phyloP scores from a whole-genome alignment of 164 flowering plant genomes.

The Annona squamosa region DNA sequence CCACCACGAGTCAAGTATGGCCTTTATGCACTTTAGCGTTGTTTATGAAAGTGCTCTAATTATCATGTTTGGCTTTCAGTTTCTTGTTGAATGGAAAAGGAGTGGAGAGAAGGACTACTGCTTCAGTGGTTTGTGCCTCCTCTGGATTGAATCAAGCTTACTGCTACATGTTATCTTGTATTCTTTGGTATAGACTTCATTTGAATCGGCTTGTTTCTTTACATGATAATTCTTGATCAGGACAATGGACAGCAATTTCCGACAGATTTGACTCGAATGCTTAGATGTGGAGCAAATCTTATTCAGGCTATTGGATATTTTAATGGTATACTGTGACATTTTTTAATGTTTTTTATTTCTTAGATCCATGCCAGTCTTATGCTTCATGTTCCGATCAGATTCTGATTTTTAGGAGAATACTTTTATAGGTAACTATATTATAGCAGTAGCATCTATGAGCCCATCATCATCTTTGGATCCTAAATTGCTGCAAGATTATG shows the following conservation, averaged over 20 bases:
- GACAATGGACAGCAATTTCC: constrained; percentile 82
- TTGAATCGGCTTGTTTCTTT: not conserved
- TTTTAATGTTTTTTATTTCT: not conserved
- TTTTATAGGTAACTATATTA: constrained; percentile 50
- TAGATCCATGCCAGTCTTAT: not conserved
- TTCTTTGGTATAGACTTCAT: not conserved
- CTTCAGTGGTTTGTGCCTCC: constrained; percentile 46
- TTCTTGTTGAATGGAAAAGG: constrained; percentile 76
- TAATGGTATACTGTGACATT: constrained; percentile 39
- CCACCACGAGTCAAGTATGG: constrained; percentile 80
- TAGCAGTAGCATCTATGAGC: constrained; percentile 57
- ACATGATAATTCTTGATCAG: constrained; percentile 25
- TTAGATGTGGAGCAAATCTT: constrained; percentile 78
- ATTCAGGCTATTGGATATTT: constrained; percentile 83
- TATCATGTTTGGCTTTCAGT: constrained; percentile 33
- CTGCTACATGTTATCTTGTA: not conserved
- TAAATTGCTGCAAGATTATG: constrained; percentile 49
- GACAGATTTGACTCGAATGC: constrained; percentile 48
- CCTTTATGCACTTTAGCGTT: constrained; percentile 3
- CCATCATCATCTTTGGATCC: constrained; percentile 23
- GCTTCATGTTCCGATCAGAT: constrained; percentile 6
- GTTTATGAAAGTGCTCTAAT: constrained; percentile 1
- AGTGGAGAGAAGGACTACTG: constrained; percentile 51
- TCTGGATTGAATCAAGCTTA: not conserved
- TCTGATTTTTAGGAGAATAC: constrained; percentile 4